These are phyloP conservation scores for Phytophthora parvispora DNA, from an alignment of 352 stramenopile species.

Conservation along the genomic window DNA sequence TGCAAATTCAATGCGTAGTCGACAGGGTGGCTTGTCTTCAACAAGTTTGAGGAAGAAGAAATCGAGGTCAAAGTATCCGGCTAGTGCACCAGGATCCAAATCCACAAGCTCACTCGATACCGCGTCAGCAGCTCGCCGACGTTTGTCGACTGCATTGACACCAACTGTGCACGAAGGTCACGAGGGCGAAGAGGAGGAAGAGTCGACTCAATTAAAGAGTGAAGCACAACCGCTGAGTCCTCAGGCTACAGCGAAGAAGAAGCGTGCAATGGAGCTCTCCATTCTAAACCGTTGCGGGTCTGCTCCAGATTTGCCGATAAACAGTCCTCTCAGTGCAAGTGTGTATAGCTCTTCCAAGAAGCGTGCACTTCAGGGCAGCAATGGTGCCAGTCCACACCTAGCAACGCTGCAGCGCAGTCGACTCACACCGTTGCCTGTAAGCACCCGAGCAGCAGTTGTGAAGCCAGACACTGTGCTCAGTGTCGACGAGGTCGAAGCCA, in stretches of 20 bases:
- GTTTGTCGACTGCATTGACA: neutral
- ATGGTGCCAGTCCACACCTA: constrained; percentile 50
- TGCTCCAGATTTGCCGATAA: constrained; percentile 65
- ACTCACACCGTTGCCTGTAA: constrained; percentile 65
- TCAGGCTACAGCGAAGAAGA: constrained; percentile 6
- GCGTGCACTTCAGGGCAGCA: constrained; percentile 39
- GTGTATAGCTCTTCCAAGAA: constrained; percentile 85
- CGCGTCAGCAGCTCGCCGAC: neutral
- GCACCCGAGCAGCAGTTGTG: constrained; percentile 48
- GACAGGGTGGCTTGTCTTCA: neutral
- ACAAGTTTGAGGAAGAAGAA: constrained; percentile 24
- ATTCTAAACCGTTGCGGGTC: constrained; percentile 74
- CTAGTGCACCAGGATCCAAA: constrained; percentile 8
- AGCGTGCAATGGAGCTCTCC: constrained; percentile 30
- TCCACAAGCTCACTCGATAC: neutral
- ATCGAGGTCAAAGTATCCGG: constrained; percentile 11
- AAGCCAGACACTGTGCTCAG: constrained; percentile 21
- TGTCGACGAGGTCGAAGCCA: neutral
- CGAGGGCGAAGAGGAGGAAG: constrained; percentile 1
- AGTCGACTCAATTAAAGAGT: neutral
- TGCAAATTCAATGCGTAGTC: neutral
- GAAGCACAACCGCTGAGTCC: neutral
- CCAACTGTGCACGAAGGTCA: constrained; percentile 12
- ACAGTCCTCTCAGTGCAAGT: constrained; percentile 54
- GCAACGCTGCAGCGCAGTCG: constrained; percentile 61